A percentile compares a stretch with the other conserved stretches of the same genome.
These are phyloP conservation scores for Scedosporium minutisporum DNA, from an alignment of 2,329 filamentous ascomycete species.

Conservation along the genomic window DNA sequence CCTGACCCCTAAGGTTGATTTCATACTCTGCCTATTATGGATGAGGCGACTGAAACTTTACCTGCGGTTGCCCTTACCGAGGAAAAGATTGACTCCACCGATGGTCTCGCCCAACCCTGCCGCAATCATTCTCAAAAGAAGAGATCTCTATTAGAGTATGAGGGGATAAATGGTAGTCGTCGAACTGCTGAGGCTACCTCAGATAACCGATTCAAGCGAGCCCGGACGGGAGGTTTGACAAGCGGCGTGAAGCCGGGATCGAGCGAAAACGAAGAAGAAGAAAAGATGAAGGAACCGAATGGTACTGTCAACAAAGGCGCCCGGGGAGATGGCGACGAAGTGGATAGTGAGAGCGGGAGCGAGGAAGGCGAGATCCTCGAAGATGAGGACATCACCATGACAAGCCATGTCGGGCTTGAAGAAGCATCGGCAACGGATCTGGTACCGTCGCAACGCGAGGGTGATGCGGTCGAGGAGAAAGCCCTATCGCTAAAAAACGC, in stretches of 20 bases:
- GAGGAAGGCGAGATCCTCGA: constrained; percentile 26
- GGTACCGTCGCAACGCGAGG: background rate
- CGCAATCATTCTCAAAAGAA: background rate
- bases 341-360: constrained; percentile 7
- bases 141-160: background rate
- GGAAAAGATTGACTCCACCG: no score
- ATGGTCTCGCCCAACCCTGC: no score
- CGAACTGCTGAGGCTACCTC: background rate
- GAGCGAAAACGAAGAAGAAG: background rate
- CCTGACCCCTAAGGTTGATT: no score
- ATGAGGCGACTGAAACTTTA: no score
- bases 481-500: background rate
- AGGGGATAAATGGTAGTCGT: background rate
- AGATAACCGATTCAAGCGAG: background rate
- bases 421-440: background rate
- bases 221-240: background rate
- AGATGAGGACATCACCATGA: constrained; percentile 4
- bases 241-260: background rate
- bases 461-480: background rate
- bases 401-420: background rate
- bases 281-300: background rate
- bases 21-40: no score
- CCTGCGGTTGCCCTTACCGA: no score
- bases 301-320: background rate
- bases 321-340: background rate